phyloP scores from a whole-genome alignment of 2,329 filamentous ascomycete genomes.

The Lasiodiplodia sp. region DNA sequence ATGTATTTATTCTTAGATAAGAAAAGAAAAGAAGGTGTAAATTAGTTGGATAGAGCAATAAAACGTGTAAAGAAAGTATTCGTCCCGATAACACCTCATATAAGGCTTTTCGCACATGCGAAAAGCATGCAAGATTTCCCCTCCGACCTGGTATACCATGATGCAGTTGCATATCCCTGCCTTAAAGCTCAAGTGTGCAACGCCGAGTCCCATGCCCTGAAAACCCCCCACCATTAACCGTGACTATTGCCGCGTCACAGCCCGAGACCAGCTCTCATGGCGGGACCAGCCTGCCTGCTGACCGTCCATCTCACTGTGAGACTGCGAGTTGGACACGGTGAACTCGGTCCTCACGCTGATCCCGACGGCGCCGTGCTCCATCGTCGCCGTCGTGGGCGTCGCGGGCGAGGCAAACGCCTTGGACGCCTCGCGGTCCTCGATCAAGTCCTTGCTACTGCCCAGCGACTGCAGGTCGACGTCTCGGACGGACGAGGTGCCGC shows the following conservation, averaged over 20 bases:
- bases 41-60: too few relatives aligned
- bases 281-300: neutral
- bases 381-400: neutral
- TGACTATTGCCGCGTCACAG: neutral
- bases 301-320: neutral
- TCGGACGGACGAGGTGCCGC: neutral
- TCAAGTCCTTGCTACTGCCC: conserved; percentile 15
- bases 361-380: neutral
- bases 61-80: neutral
- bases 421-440: conserved; percentile 1
- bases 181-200: neutral
- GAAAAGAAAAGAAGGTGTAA: too few relatives aligned
- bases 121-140: neutral
- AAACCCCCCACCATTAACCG: neutral
- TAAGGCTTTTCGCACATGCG: neutral
- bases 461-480: neutral
- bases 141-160: neutral
- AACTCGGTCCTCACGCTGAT: conserved; percentile 10
- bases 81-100: neutral
- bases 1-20: too few relatives aligned
- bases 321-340: neutral
- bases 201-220: neutral
- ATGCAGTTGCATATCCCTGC: too few relatives aligned
- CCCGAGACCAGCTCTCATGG: neutral
- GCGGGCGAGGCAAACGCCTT: neutral